These are phyloP conservation scores for Sutorius eximius DNA, from an alignment of 1,284 basidiomycete genomes.

Conservation along the genomic window DNA sequence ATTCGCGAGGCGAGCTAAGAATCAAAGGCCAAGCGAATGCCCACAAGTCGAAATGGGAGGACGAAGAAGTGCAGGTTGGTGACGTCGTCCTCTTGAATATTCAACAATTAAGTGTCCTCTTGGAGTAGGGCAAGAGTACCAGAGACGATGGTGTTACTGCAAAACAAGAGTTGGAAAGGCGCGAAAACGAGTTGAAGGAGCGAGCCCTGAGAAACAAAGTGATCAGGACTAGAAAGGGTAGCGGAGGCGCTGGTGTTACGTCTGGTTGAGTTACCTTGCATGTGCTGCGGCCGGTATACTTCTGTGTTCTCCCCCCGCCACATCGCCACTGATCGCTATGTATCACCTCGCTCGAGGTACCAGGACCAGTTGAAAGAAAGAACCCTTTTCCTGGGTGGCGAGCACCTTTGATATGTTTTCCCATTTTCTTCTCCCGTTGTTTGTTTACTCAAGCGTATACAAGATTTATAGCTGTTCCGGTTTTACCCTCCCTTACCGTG, in stretches of 20 bases:
- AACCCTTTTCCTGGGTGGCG: slow-evolving; percentile 26
- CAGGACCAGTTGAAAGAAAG: slow-evolving; percentile 25
- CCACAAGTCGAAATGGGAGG: slow-evolving; percentile 51
- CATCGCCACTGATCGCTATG: slow-evolving; percentile 24
- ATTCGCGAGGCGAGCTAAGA: slow-evolving; percentile 53
- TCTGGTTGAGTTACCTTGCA: slow-evolving; percentile 21
- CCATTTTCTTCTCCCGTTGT: not conserved
- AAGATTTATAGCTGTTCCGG: slow-evolving; percentile 25
- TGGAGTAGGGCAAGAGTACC: slow-evolving; percentile 24
- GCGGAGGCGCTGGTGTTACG: slow-evolving; percentile 18
- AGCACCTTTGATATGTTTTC: slow-evolving; percentile 23
- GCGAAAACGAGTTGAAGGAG: slow-evolving; percentile 76
- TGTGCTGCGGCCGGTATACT: slow-evolving; percentile 23
- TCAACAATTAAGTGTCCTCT: slow-evolving; percentile 9
- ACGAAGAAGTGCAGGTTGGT: slow-evolving; percentile 35
- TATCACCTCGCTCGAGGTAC: slow-evolving; percentile 25
- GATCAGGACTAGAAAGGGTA: slow-evolving; percentile 62
- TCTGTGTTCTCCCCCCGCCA: slow-evolving; percentile 13
- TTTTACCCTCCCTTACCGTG: slow-evolving; percentile 9
- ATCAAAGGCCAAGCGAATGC: slow-evolving; percentile 67
- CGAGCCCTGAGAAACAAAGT: slow-evolving; percentile 79
- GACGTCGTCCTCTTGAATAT: slow-evolving; percentile 15
- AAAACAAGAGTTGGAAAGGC: slow-evolving; percentile 50
- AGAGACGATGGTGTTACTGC: slow-evolving; percentile 11
- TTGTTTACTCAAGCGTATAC: slow-evolving; percentile 26